Percentiles rank a stretch among this genome's conserved stretches.
Conservation (phyloP, 1,284 basidiomycete genomes). For the Chalciporus piperatoides region DNA sequence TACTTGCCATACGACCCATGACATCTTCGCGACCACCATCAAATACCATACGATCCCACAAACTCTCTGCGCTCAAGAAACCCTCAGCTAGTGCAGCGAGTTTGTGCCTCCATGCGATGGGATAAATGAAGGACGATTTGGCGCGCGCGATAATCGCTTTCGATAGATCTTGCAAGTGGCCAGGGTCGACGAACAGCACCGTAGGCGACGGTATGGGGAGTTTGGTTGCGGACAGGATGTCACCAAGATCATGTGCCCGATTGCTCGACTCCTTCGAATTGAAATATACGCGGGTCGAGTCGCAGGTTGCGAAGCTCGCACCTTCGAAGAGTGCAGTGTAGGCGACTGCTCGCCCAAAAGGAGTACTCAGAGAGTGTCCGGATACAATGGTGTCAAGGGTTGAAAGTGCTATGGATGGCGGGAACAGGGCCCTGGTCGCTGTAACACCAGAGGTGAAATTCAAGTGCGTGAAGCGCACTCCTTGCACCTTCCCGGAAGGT, state of each 20-base stretch:
- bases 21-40: conserved; percentile 58
- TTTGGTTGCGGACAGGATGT: conserved; percentile 44
- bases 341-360: conserved; percentile 68
- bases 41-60: conserved; percentile 76
- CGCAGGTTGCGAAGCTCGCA: conserved; percentile 62
- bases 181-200: conserved; percentile 57
- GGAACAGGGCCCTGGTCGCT: conserved; percentile 62
- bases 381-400: conserved; percentile 71
- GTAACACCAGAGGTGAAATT: conserved; percentile 79
- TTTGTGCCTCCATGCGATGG: conserved; percentile 73
- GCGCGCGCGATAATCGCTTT: conserved; percentile 51
- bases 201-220: conserved; percentile 67
- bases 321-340: conserved; percentile 75
- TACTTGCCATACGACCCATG: conserved; percentile 54
- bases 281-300: conserved; percentile 51
- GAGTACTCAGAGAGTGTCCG: conserved; percentile 62
- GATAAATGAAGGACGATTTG: conserved; percentile 48
- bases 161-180: conserved; percentile 52
- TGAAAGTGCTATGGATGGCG: conserved; percentile 57
- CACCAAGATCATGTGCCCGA: conserved; percentile 37
- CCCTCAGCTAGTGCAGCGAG: conserved; percentile 60
- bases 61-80: conserved; percentile 66
- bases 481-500: conserved; percentile 50
- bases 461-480: conserved; percentile 67
- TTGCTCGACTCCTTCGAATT: conserved; percentile 9